Conservation (phyloP, 2,329 filamentous ascomycete genomes). For the Nemania sp. region DNA sequence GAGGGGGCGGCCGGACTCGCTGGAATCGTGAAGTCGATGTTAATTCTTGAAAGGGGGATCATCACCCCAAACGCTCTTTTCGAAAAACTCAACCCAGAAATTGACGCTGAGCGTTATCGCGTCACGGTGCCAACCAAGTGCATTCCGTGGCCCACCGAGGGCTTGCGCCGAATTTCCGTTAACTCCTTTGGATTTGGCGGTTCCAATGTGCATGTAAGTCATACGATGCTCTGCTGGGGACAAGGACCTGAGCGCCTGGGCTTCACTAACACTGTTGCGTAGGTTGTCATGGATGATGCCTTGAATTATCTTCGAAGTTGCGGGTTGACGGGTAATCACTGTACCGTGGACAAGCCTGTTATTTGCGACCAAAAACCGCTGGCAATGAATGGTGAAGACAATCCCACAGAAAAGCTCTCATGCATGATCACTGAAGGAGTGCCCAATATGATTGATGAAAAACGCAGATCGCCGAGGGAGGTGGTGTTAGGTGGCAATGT, state of each 20-base stretch:
- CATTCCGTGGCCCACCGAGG: not conserved
- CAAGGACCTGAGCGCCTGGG: no score
- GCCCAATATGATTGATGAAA: no score
- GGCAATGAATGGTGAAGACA: not conserved
- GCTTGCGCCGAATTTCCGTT: constrained; percentile 25
- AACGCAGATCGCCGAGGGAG: no score
- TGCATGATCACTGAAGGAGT: no score
- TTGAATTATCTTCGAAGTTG: not conserved
- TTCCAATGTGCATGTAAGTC: constrained; percentile 30
- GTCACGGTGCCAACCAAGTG: not conserved
- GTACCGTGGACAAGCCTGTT: not conserved
- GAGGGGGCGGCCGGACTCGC: not conserved
- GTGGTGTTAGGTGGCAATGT: no score
- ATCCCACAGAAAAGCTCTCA: no score
- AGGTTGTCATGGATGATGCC: constrained; percentile 18
- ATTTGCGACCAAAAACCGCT: not conserved
- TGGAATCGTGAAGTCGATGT: not conserved
- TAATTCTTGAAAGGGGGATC: constrained; percentile 3
- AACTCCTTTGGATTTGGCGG: constrained; percentile 37
- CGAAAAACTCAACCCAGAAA: not conserved
- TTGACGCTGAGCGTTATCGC: no score
- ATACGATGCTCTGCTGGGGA: no score
- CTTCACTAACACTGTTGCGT: no score
- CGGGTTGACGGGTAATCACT: not conserved
- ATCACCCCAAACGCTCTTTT: not conserved